Evolutionary conservation across 2,329 filamentous ascomycete species (phyloP).

Genomic region (Colletotrichum tropicale): DNA sequence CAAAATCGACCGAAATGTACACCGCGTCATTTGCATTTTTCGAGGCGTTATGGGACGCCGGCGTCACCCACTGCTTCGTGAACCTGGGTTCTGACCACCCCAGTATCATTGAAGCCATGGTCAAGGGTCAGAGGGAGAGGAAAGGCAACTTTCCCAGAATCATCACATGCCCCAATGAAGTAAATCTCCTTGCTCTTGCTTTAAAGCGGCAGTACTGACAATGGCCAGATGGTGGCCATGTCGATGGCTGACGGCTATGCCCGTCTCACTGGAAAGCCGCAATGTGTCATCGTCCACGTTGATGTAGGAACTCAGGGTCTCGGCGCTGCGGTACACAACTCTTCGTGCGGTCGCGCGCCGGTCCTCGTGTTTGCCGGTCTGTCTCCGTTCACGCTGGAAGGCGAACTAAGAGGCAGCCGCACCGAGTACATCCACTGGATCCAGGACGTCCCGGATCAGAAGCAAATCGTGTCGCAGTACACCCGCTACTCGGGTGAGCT

Average conservation of each 20-base stretch:
- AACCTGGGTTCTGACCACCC: slow-evolving; percentile 70
- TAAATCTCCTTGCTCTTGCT: slow-evolving; percentile 30
- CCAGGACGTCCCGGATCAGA: slow-evolving; percentile 77
- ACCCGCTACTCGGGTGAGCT: slow-evolving; percentile 80
- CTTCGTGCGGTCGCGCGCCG: slow-evolving; percentile 70
- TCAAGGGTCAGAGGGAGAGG: slow-evolving; percentile 71
- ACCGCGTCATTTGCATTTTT: slow-evolving; percentile 84
- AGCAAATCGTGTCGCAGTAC: slow-evolving; percentile 77
- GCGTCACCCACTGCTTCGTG: slow-evolving; percentile 64
- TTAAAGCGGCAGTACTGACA: not conserved
- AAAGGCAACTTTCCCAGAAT: slow-evolving; percentile 67
- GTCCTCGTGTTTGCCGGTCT: slow-evolving; percentile 76
- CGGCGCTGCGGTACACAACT: slow-evolving; percentile 75
- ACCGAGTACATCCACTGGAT: slow-evolving; percentile 84
- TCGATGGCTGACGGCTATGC: slow-evolving; percentile 80
- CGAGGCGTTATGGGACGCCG: slow-evolving; percentile 77
- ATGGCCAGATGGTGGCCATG: slow-evolving; percentile 71
- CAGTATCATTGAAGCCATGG: slow-evolving; percentile 75
- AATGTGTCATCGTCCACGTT: slow-evolving; percentile 76
- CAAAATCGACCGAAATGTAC: slow-evolving; percentile 51
- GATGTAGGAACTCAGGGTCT: slow-evolving; percentile 78
- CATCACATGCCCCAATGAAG: slow-evolving; percentile 77
- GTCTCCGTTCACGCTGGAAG: slow-evolving; percentile 73
- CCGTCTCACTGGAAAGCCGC: slow-evolving; percentile 68
- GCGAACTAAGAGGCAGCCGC: slow-evolving; percentile 71